Base-by-base conservation (phyloP, 1,139 yeast species). In the Hansenula lynferdii region DNA sequence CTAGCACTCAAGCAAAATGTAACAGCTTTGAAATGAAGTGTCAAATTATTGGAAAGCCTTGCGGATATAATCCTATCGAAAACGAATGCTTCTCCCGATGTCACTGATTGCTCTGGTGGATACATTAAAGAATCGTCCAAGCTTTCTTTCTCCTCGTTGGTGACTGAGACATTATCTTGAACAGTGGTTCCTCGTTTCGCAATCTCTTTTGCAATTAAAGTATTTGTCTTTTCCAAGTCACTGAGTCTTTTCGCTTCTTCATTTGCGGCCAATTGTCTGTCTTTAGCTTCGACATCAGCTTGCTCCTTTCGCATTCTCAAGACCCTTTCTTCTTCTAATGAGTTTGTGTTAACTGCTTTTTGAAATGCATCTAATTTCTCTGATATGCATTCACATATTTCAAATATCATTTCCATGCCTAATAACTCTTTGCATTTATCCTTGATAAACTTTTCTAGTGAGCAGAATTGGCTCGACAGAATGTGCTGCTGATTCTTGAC, bases 291-390 rank as follows among this genome's bases (percentile, higher is more conserved):
- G 42, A 77, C 65, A 44, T 54, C 59, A 42, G 70, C 73, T 42
- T 85, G 74, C 49, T 83, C 85, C 28, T 73, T 73, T 47, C 72
- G 68, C 28, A 87, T 62, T 31, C 97, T 67, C 42, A 75, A 68
- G 32, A 76, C 65, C 36, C 98, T 65, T 54, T 90, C 97, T 42
- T 87, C 96, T 56, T 90, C 97, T 17, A 94, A 64, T 0, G 96
- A 86, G 15, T 77, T 73, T 20, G 74, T 75, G 40, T 70, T 73
- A 1, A 72, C 75, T 30, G 62, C 60, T 27, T 69, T 58, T 45
- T 87, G 84, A 41, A 79, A 87, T 40, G 77, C 80, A 47, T 85
- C 86, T 8, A 95, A 64, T 28, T 74, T 73, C 40, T 80, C 89
- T 51, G 85, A 92, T 14, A 85, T 69, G 28, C 74, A 76, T 19